Conservation (phyloP, 768 basidiomycete species). For the Coprinopsis marcescibilis region DNA sequence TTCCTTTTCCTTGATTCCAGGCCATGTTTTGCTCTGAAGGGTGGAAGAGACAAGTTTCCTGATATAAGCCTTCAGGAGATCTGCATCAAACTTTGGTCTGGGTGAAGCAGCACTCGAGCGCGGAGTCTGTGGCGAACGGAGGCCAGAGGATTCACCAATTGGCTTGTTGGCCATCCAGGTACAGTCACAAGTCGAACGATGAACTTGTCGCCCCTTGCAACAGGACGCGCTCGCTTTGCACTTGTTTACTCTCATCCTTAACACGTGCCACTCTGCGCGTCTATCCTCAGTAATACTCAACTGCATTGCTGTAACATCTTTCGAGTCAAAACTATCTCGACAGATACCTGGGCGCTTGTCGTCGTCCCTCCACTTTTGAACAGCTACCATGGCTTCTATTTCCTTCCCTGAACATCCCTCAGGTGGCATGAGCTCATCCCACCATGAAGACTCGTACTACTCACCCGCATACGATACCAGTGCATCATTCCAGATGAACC, state of each 20-base stretch:
- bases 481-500: constrained; percentile 75
- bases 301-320: too few species aligned
- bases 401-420: constrained; percentile 44
- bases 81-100: constrained; percentile 63
- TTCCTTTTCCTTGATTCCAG: constrained; percentile 62
- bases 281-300: neutral
- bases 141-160: constrained; percentile 30
- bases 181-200: too few species aligned
- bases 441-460: constrained; percentile 47
- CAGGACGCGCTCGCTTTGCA: constrained; percentile 14
- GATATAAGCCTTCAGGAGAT: constrained; percentile 71
- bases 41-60: constrained; percentile 74
- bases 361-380: neutral
- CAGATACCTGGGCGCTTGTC: constrained; percentile 8
- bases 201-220: too few species aligned
- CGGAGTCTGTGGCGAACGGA: constrained; percentile 58
- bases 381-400: constrained; percentile 58
- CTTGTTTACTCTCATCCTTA: neutral
- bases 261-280: constrained; percentile 10
- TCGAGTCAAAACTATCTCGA: neutral
- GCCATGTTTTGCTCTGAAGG: constrained; percentile 61
- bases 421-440: constrained; percentile 19
- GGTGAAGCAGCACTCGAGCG: constrained; percentile 58
- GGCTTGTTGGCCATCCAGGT: constrained; percentile 8
- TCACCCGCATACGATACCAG: constrained; percentile 50